These are phyloP conservation scores for Venturia asperata DNA, from an alignment of 2,329 filamentous ascomycete species.

Conservation along the genomic window DNA sequence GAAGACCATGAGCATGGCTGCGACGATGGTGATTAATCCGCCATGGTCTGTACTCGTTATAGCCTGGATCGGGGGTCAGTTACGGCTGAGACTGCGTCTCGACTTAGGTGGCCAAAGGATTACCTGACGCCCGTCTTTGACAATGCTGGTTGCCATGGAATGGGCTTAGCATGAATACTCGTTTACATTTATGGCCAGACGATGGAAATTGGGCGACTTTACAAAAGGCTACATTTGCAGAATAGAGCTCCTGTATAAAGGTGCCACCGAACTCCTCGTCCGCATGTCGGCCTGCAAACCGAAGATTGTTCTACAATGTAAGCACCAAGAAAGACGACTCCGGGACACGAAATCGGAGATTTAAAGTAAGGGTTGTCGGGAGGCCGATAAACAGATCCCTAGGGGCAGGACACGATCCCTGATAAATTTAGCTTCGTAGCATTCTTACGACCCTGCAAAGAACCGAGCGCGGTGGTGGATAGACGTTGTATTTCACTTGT, in stretches of 20 bases:
- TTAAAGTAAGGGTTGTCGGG: background rate
- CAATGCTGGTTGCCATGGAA: background rate
- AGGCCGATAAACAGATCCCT: background rate
- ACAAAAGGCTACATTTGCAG: background rate
- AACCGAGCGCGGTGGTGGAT: background rate
- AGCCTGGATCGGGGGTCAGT: background rate
- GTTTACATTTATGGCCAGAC: background rate
- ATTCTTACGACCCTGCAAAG: background rate
- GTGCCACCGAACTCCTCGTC: background rate
- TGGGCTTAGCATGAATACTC: background rate
- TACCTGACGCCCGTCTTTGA: background rate
- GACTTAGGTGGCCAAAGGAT: background rate
- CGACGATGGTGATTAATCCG: slow-evolving; percentile 11
- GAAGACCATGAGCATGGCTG: slow-evolving; percentile 11
- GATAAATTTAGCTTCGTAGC: background rate
- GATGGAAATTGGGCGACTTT: background rate
- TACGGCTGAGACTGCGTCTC: background rate
- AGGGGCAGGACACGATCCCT: background rate
- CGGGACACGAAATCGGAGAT: background rate
- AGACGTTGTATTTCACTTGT: background rate
- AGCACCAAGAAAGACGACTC: background rate
- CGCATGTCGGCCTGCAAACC: background rate
- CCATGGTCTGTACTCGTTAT: slow-evolving; percentile 16
- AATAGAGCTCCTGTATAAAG: background rate
- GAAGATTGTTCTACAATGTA: background rate